Conservation (phyloP, 441 rosid species). For the Capsella rubella region DNA sequence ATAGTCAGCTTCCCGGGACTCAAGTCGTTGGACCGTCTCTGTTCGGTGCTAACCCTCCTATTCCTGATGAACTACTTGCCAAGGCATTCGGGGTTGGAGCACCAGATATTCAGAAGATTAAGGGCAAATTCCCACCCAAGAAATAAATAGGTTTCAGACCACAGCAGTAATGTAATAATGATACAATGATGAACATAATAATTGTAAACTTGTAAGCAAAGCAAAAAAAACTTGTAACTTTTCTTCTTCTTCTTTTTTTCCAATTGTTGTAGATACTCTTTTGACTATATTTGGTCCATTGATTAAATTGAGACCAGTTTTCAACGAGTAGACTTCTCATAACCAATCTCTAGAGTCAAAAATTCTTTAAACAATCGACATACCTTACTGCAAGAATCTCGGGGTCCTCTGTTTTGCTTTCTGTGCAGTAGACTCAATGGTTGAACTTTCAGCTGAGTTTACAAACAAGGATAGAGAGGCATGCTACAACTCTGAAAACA, state of each 20-base stretch:
- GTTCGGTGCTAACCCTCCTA: conserved; percentile 61
- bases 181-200: conserved; percentile 5
- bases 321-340: conserved; percentile 24
- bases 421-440: neutral
- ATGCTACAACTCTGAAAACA: conserved; percentile 9
- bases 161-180: neutral
- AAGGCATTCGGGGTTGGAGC: conserved; percentile 67
- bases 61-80: conserved; percentile 68
- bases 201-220: conserved; percentile 27
- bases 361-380: neutral
- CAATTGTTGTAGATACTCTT: conserved; percentile 28
- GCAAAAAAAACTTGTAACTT: conserved; percentile 22
- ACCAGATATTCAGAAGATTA: conserved; percentile 63
- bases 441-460: neutral
- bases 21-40: conserved; percentile 61
- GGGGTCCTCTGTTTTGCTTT: conserved; percentile 6
- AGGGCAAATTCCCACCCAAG: conserved; percentile 51
- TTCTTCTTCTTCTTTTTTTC: neutral
- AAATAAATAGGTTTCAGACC: conserved; percentile 31
- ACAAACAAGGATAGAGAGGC: neutral
- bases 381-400: conserved; percentile 19
- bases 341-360: conserved; percentile 1
- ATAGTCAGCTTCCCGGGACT: conserved; percentile 80
- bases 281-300: conserved; percentile 17
- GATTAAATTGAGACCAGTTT: conserved; percentile 22